Conservation (phyloP, 1,284 basidiomycete species). For the Testicularia cyperi region DNA sequence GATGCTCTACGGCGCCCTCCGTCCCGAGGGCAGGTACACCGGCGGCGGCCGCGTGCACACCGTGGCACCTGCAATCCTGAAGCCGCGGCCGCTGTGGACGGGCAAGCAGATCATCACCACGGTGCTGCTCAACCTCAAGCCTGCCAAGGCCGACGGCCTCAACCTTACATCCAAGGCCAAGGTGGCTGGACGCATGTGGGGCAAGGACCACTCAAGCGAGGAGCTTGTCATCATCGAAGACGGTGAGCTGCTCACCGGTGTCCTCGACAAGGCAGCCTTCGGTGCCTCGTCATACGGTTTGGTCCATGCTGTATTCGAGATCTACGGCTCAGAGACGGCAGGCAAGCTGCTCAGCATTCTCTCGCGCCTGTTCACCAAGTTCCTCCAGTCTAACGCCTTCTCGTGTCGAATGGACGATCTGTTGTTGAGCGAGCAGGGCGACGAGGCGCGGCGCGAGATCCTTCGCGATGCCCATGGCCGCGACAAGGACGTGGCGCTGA, state of each 20-base stretch:
- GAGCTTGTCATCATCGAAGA: slow-evolving; percentile 87
- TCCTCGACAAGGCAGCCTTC: slow-evolving; percentile 96
- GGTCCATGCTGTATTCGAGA: slow-evolving; percentile 95
- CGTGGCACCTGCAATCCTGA: slow-evolving; percentile 87
- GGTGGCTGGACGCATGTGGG: slow-evolving; percentile 81
- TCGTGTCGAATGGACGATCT: slow-evolving; percentile 99
- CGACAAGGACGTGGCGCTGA: slow-evolving; percentile 81
- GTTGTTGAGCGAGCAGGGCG: slow-evolving; percentile 79
- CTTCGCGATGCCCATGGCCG: slow-evolving; percentile 72
- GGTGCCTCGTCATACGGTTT: slow-evolving; percentile 95
- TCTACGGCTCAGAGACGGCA: slow-evolving; percentile 89
- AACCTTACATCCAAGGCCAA: slow-evolving; percentile 83
- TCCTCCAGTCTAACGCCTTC: slow-evolving; percentile 93
- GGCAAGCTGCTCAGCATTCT: slow-evolving; percentile 90
- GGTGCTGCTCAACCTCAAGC: slow-evolving; percentile 76
- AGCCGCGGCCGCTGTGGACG: slow-evolving; percentile 88
- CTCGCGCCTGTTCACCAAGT: slow-evolving; percentile 93
- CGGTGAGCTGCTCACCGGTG: slow-evolving; percentile 86
- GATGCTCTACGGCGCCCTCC: slow-evolving; percentile 88
- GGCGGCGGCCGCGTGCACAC: slow-evolving; percentile 74
- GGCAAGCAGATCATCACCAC: slow-evolving; percentile 87
- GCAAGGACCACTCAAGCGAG: slow-evolving; percentile 66
- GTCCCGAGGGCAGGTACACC: slow-evolving; percentile 79
- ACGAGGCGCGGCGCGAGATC: slow-evolving; percentile 71
- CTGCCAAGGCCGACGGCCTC: slow-evolving; percentile 75